Base-by-base conservation (phyloP, 306 rosid genomes). In the Rosa lucieae region DNA sequence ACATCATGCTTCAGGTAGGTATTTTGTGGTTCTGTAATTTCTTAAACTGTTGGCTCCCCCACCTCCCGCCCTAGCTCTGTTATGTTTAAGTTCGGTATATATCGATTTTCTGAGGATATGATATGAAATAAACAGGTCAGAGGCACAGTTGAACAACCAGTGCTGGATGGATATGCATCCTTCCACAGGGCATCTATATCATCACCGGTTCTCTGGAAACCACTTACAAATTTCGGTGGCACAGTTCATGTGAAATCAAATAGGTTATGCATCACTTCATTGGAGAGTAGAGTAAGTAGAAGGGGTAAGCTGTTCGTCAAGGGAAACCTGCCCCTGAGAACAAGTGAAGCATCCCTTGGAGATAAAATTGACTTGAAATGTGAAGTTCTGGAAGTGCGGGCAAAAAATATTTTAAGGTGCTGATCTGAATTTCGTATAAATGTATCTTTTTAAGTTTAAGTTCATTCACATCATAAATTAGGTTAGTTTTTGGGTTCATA, bases 241-340 rank as follows among this genome's bases (percentile, higher is more conserved):
- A 85, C 87, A 8, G 87, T 95, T 81, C 83, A 90, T 61, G 86
- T 95, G 66, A 95, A 90, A 90, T 92, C 98, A 63, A 92, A 95
- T 83, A 90, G 89, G 85, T 87, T 95, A 77, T 92, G 95, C 86
- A 88, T 95, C 79, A 67, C 89, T 62, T 92, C 94, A 20, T 77
- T 95, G 92, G 97, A 95, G 83, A 88, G 99, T 78, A 92, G 96
- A 82, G 86, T 95, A 78, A 79, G 97, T 85, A 83, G 96, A 89
- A 89, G 88, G 85, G 99, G 99, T 35, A 92, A 92, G 86, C 72
- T 95, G 78, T 82, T 85, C 52, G 81, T 95, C 59, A 95, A 91
- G 81, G 99, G 99, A 84, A 95, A 89, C 82, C 94, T 95, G 79
- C 99, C 98, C 48, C 99, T 95, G 74, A 87, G 94, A 88, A 85